Conservation (phyloP, 2,329 filamentous ascomycete genomes). For the Bipolaris victoriae region DNA sequence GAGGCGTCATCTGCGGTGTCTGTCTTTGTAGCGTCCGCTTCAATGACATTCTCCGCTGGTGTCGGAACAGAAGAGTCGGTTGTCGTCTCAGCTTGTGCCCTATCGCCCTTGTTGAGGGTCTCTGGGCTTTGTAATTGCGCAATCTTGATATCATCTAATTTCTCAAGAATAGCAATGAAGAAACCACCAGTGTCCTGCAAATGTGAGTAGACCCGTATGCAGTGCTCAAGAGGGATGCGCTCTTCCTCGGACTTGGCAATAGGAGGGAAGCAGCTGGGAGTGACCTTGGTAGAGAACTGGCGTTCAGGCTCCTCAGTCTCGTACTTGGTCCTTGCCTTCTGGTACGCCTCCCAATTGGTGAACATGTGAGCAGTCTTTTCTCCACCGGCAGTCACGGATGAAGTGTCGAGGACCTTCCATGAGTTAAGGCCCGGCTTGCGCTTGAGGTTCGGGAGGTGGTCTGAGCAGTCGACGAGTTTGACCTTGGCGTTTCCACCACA, state of each 20-base stretch:
- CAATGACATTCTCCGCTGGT: constrained; percentile 34
- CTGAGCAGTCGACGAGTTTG: constrained; percentile 80
- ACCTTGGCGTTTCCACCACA: constrained; percentile 86
- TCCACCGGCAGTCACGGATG: constrained; percentile 30
- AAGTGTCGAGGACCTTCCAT: constrained; percentile 79
- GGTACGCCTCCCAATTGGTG: constrained; percentile 81
- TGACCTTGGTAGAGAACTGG: constrained; percentile 56
- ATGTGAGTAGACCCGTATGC: constrained; percentile 94
- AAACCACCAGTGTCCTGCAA: constrained; percentile 96
- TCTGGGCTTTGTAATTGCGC: constrained; percentile 37
- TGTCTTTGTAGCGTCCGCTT: constrained; percentile 30
- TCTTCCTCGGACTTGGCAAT: constrained; percentile 59
- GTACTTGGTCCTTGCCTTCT: constrained; percentile 68
- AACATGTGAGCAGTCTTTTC: constrained; percentile 82
- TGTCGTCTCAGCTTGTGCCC: constrained; percentile 26
- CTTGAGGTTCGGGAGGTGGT: constrained; percentile 77
- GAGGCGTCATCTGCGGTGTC: constrained; percentile 17
- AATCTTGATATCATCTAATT: constrained; percentile 70
- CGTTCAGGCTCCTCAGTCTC: constrained; percentile 66
- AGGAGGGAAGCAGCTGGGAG: constrained; percentile 83
- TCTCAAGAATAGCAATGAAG: constrained; percentile 95
- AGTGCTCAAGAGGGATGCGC: constrained; percentile 80
- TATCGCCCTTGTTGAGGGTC: constrained; percentile 34
- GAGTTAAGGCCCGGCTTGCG: constrained; percentile 75
- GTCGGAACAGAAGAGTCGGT: constrained; percentile 28